Evolutionary conservation across 2,329 filamentous ascomycete genomes (phyloP), one percentile per base, ranked within the genome.

Genomic region (Ceratocystis papillata): DNA sequence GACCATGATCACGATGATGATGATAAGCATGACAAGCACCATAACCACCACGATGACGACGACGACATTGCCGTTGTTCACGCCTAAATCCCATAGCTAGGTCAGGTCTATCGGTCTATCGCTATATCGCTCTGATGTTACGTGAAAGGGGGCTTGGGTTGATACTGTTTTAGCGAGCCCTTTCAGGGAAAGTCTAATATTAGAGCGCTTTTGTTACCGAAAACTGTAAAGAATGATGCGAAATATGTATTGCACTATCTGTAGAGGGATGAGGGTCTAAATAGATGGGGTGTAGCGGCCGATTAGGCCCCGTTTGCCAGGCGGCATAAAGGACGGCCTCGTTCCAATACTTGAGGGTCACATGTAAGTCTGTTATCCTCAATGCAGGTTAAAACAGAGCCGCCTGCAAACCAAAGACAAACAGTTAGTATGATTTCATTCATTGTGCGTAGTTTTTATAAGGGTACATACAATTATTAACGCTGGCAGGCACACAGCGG

Each of bases 381-480:
- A 55, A 73, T 71, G 60, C 72, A 74, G n/a, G 71, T 73, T 60
- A 74, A 67, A 10, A 55, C 22, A 2, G 59, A 61, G 33, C 70
- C 70, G 48, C 72, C 72, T 72, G 61, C 10, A 20, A 7, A 46
- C 22, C 48, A 33, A 12, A 20, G n/a, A n/a, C 20, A 33, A 57
- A 37, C 15, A 46, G n/a, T 65, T 53, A 65, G 55, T 28, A 65
- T 41, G 41, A 33, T 25, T 12, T n/a, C 15, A 37, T 48, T 4
- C 10, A 1, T 37, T 30, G 10, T 25, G 8, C 3, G 8, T 17
- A 5, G 33, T 5, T 22, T 3, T 22, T 12, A 3, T n/a, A 28
- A 30, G 8, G 15, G 8, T 5, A 70, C 74, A 69, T 67, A 76
- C 74, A 76, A 70, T 75, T 73, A n/a, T 72, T 69, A n/a, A 70